Evolutionary conservation across 2,329 filamentous ascomycete genomes (phyloP), one percentile per base, ranked within the genome.

Genomic region (Cladosporium sp.): DNA sequence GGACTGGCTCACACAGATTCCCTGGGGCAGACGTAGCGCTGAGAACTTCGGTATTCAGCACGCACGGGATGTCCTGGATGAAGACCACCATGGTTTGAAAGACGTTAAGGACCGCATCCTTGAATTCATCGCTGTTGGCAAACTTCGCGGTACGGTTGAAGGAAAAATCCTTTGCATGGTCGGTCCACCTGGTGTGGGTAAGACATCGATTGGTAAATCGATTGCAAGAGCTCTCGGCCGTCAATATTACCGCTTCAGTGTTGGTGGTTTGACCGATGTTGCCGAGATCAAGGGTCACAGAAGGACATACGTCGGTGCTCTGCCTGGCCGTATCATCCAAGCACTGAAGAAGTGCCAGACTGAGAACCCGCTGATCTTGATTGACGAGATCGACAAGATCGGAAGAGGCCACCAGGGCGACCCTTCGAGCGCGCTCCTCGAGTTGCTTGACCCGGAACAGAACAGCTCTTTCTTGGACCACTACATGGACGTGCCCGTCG

Each of bases 311-410:
- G 94, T 99, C 55, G 94, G 95, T 63, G 94, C 94, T 25, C 79
- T 99, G 37, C 94, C 94, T 3, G 95, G 94, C 52, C 89, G 95
- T 60, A 96, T 99, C 71, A 97, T 99, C 62, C 95, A 99, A 75
- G 94, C 94, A 0, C 79, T 99, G 69, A 99, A 99, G 82, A 99
- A 99, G 76, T 97, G 93, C 72, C 92, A 97, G 77, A 99, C 94
- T 0, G 95, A 99, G 76, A 99, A 99, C 73, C 94, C 94, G 28
- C 81, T 99, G 30, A 92, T 99, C 52, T 78, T 99, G 63, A 97
- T 99, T 64, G 94, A 99, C 71, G 94, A 99, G 72, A 87, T 99
- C 60, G 94, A 99, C 81, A 99, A 99, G 79, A 96, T 99, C 71
- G 94, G 94, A 34, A 87, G 92, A 59, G 94, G 94, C 5, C 94